Percentiles rank a stretch among this genome's conserved stretches.
These are phyloP conservation scores for Hevea brasiliensis DNA, from an alignment of 345 rosid species.

Conservation along the genomic window DNA sequence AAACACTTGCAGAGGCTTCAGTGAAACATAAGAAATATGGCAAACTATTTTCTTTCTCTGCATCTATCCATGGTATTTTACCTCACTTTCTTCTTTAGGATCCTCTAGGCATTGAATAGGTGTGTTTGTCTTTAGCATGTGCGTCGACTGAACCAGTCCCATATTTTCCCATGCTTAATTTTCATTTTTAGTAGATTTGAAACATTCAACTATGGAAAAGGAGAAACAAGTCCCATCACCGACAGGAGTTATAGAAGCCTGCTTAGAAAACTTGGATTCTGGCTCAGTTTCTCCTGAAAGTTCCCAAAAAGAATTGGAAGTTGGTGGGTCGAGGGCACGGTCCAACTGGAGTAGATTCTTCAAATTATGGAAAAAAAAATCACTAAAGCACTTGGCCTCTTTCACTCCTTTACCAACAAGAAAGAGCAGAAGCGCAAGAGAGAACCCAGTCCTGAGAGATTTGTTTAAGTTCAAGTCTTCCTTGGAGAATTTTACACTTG, in stretches of 20 bases:
- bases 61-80: constrained; percentile 58
- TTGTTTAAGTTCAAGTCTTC: constrained; percentile 63
- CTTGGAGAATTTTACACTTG: constrained; percentile 50
- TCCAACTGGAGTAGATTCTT: constrained; percentile 71
- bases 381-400: constrained; percentile 50
- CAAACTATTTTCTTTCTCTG: constrained; percentile 38
- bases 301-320: constrained; percentile 16
- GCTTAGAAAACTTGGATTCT: constrained; percentile 34
- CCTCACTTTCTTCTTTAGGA: not conserved
- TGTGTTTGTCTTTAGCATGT: not conserved
- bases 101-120: too few relatives aligned
- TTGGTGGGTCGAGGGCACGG: constrained; percentile 31
- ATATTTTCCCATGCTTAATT: constrained; percentile 14
- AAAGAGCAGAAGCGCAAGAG: constrained; percentile 43
- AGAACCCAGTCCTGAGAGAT: constrained; percentile 46
- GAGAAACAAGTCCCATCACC: constrained; percentile 61
- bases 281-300: constrained; percentile 15
- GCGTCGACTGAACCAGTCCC: not conserved
- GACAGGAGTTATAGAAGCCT: constrained; percentile 64
- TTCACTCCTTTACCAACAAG: constrained; percentile 48
- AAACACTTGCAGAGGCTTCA: constrained; percentile 21
- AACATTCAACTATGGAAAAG: constrained; percentile 42
- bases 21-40: constrained; percentile 34
- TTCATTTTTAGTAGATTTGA: constrained; percentile 43
- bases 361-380: constrained; percentile 59